Evolutionary conservation across 306 rosid genomes (phyloP).

Genomic region (Quercus robur): DNA sequence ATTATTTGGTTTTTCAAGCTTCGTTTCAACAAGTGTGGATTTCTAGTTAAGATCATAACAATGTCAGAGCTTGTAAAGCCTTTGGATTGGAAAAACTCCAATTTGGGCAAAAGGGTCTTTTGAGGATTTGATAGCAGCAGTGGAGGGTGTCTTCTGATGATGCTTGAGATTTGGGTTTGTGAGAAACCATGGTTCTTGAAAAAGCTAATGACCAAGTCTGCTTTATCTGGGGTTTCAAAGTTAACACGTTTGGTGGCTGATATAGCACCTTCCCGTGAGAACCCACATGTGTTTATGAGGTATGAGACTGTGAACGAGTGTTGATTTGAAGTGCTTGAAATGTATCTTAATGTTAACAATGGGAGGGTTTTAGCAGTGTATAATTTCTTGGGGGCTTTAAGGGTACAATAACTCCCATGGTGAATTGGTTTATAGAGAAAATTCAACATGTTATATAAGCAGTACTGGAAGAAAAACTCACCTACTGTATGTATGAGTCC

Average conservation of each 20-base stretch:
- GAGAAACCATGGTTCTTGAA: neutral
- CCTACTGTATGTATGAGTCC: too few relatives aligned
- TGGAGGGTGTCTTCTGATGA: neutral
- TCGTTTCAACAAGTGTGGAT: neutral
- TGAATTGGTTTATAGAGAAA: too few relatives aligned
- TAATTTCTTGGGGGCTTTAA: too few relatives aligned
- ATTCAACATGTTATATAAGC: too few relatives aligned
- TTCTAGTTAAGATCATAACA: neutral
- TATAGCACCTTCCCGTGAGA: conserved; percentile 28
- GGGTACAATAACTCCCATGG: too few relatives aligned
- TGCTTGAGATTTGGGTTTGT: neutral
- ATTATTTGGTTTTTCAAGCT: conserved; percentile 9
- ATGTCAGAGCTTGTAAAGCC: conserved; percentile 7
- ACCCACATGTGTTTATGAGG: conserved; percentile 3
- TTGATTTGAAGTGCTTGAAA: too few relatives aligned
- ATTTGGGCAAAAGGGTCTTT: conserved; percentile 8
- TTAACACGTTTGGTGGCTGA: conserved; percentile 15
- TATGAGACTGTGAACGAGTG: too few relatives aligned
- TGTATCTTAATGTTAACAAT: too few relatives aligned
- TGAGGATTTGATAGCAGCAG: neutral
- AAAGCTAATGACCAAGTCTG: neutral
- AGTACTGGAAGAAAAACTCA: too few relatives aligned
- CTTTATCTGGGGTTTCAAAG: conserved; percentile 2
- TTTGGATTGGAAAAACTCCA: conserved; percentile 9
- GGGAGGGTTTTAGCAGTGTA: too few relatives aligned